A percentile compares a stretch with the other conserved stretches of the same genome.
Evolutionary conservation across 495 filamentous ascomycete species (phyloP).

Genomic region (Thermochaetoides thermophila): DNA sequence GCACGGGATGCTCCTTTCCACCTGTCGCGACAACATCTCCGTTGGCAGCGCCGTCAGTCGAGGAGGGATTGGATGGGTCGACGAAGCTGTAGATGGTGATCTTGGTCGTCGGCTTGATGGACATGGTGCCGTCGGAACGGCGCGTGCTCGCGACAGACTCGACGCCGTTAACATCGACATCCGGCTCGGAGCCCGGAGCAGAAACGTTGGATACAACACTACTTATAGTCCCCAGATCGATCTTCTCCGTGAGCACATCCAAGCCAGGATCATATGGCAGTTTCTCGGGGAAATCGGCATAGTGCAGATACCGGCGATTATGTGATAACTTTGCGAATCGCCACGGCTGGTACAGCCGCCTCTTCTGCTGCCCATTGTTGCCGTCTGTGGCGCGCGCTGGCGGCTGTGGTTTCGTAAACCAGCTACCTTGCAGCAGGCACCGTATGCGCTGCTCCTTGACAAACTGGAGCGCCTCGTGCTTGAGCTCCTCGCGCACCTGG

Average conservation of each 20-base stretch:
- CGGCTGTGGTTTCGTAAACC: conserved; percentile 56
- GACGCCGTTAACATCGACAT: conserved; percentile 10
- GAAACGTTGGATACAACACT: conserved; percentile 91
- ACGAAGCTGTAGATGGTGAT: conserved; percentile 79
- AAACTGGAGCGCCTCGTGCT: conserved; percentile 85
- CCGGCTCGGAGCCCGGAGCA: conserved; percentile 29
- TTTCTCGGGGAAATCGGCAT: conserved; percentile 65
- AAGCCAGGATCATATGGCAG: conserved; percentile 51
- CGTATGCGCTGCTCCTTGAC: conserved; percentile 92
- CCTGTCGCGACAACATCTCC: conserved; percentile 15
- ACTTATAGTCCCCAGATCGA: conserved; percentile 78
- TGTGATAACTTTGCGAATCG: conserved; percentile 81
- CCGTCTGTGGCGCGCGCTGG: conserved; percentile 19
- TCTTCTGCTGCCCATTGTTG: conserved; percentile 19
- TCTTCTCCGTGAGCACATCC: conserved; percentile 62
- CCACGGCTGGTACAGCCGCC: conserved; percentile 39
- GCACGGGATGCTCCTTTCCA: conserved; percentile 41
- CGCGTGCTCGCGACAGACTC: conserved; percentile 14
- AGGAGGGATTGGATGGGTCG: conserved; percentile 4
- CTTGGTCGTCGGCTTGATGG: conserved; percentile 50
- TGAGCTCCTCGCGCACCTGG: conserved; percentile 84
- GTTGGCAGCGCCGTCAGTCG: not conserved
- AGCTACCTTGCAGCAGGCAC: conserved; percentile 77
- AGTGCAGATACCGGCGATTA: conserved; percentile 83
- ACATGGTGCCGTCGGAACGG: conserved; percentile 17